Conservation (phyloP, 106 monocot species). For the Phalaenopsis equestris region DNA sequence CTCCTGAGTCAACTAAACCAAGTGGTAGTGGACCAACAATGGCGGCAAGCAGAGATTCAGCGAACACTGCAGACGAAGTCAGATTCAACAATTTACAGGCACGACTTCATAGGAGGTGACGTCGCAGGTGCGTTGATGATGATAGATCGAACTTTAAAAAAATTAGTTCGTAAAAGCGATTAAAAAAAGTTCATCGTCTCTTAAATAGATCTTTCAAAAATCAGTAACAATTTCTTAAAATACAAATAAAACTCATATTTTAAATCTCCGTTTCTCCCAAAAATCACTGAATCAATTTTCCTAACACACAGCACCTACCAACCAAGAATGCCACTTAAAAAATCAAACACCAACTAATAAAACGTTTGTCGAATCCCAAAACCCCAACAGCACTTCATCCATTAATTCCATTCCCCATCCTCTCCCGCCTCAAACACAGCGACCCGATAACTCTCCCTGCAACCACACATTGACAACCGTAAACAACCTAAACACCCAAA, state of each 20-base stretch:
- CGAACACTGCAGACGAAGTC: not conserved
- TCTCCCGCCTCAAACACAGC: not conserved
- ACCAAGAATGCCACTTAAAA: not conserved
- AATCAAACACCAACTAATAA: not conserved
- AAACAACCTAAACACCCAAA: not conserved
- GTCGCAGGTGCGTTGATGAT: not conserved
- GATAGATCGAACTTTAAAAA: not conserved
- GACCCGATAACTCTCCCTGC: not conserved
- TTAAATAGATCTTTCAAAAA: not conserved
- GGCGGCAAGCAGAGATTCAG: not conserved
- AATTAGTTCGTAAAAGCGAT: not conserved
- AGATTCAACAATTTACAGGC: not conserved
- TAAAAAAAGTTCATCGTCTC: not conserved
- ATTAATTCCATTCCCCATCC: not conserved
- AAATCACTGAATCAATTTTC: not conserved
- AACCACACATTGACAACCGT: not conserved
- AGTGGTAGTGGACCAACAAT: not conserved
- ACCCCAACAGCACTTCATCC: not conserved
- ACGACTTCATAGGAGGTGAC: not conserved
- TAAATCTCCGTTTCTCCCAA: not conserved
- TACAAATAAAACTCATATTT: not conserved
- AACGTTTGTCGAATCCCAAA: not conserved
- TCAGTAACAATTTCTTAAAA: not conserved
- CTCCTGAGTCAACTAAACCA: too few relatives aligned
- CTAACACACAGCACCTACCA: not conserved